Evolutionary conservation across 306 rosid species (phyloP).

Genomic region (Trichosanthes truncata): DNA sequence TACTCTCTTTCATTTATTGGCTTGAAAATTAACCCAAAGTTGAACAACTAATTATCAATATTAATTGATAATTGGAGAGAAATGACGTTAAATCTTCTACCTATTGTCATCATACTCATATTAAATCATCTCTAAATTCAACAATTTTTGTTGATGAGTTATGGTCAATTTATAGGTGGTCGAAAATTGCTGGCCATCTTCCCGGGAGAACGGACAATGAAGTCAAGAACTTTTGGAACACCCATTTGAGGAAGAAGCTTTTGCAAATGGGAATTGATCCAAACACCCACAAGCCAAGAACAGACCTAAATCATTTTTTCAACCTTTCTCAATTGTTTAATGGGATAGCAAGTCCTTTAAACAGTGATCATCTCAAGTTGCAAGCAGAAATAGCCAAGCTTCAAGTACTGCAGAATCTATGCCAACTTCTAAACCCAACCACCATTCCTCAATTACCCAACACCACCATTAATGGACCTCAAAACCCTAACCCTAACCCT

Average conservation of each 20-base stretch:
- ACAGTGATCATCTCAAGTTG: constrained; percentile 19
- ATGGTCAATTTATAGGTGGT: constrained; percentile 45
- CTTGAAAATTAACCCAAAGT: no score
- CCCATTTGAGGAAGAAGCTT: constrained; percentile 72
- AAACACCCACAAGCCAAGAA: constrained; percentile 79
- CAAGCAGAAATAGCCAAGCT: constrained; percentile 49
- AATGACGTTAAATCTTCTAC: no score
- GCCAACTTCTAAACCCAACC: constrained; percentile 36
- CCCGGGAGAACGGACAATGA: constrained; percentile 86
- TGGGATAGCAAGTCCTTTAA: background rate
- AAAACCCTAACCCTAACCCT: constrained; percentile 23
- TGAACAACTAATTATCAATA: no score
- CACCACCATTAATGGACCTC: constrained; percentile 14
- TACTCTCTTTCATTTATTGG: no score
- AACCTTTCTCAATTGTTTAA: constrained; percentile 46
- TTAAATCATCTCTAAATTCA: background rate
- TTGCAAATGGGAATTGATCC: constrained; percentile 82
- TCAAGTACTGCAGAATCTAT: constrained; percentile 45
- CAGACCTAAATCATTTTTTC: constrained; percentile 51
- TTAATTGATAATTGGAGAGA: background rate
- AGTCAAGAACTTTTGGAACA: constrained; percentile 87
- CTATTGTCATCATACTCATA: no score
- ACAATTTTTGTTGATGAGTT: background rate
- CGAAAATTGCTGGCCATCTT: constrained; percentile 74
- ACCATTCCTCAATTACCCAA: constrained; percentile 21